Evolutionary conservation across 768 basidiomycete genomes (phyloP).

Genomic region (Suillus tomentosus): DNA sequence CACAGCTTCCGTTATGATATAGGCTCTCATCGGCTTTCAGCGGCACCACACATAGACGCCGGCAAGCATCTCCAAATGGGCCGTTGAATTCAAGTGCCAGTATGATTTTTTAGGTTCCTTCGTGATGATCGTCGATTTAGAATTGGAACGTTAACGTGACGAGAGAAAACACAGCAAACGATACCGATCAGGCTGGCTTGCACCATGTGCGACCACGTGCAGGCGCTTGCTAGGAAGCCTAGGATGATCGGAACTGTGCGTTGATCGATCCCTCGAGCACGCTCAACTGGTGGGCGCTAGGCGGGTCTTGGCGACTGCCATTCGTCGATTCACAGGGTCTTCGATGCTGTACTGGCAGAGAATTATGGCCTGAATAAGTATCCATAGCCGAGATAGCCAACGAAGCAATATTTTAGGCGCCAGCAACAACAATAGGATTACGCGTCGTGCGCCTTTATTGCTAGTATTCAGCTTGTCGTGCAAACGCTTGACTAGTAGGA

Average conservation of each 20-base stretch:
- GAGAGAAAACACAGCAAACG: slow-evolving; percentile 1
- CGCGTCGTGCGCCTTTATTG: not conserved
- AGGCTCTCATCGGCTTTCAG: not conserved
- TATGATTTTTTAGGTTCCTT: not conserved
- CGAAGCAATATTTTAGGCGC: not conserved
- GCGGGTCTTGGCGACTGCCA: not conserved
- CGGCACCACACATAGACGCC: not conserved
- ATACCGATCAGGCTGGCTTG: not conserved
- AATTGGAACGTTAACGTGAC: not conserved
- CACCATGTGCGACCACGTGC: not conserved
- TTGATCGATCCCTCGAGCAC: not conserved
- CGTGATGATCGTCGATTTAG: not conserved
- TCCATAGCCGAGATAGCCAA: not conserved
- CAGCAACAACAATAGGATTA: not conserved
- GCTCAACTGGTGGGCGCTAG: not conserved
- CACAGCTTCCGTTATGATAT: not conserved
- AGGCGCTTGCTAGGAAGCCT: not conserved
- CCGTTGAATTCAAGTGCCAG: not conserved
- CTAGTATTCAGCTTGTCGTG: too few relatives aligned
- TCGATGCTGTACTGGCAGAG: not conserved
- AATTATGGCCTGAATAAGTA: not conserved
- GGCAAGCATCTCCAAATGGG: not conserved
- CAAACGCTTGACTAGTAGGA: not conserved
- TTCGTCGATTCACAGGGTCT: not conserved
- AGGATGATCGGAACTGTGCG: not conserved